Conservation (phyloP, 2,329 filamentous ascomycete species). For the Paraconiothyrium brasiliense region DNA sequence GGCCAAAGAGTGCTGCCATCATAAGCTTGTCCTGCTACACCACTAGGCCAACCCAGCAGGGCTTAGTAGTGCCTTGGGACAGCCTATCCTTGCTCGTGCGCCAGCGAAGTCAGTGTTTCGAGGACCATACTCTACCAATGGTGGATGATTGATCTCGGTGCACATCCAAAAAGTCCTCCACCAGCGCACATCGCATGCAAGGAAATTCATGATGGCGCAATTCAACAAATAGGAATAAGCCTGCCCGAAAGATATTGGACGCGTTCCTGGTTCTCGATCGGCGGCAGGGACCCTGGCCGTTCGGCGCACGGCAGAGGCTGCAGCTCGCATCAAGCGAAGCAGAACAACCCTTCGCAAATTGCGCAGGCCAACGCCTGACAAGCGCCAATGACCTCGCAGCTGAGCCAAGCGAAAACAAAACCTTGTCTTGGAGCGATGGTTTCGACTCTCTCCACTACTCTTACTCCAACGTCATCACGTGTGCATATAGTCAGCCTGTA, state of each 20-base stretch:
- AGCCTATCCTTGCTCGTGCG: not conserved
- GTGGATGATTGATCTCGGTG: not conserved
- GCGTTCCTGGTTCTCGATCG: not conserved
- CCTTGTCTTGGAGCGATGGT: not conserved
- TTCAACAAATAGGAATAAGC: not conserved
- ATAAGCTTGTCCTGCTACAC: not conserved
- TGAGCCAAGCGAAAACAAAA: not conserved
- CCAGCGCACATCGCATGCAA: not conserved
- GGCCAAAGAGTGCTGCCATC: not conserved
- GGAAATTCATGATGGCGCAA: not conserved
- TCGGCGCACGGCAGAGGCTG: not conserved
- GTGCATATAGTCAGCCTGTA: not conserved
- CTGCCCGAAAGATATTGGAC: not conserved
- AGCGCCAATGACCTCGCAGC: not conserved
- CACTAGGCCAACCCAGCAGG: not conserved
- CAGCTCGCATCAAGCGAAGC: conserved; percentile 5
- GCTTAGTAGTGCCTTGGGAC: not conserved
- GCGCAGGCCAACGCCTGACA: conserved; percentile 10
- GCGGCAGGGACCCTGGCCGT: not conserved
- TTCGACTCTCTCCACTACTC: not conserved
- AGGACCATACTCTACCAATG: not conserved
- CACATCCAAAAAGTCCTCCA: not conserved
- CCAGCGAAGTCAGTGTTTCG: not conserved
- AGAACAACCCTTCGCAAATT: conserved; percentile 10
- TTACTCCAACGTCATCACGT: not conserved